Evolutionary conservation across 768 basidiomycete species (phyloP).

Genomic region (Podaxis pistillaris): DNA sequence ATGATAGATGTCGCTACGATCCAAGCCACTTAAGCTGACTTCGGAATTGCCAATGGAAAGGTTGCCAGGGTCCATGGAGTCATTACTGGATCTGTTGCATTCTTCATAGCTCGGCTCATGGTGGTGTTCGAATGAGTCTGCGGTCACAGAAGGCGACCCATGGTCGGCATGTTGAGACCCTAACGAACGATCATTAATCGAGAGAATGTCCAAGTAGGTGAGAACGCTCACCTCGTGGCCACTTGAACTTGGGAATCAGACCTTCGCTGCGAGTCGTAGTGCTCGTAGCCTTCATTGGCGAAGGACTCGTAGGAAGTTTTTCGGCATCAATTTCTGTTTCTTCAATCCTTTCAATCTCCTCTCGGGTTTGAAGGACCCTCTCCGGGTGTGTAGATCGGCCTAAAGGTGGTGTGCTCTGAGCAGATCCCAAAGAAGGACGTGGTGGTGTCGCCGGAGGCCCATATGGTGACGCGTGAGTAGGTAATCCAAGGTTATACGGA

Average conservation of each 20-base stretch:
- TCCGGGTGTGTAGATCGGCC: conserved; percentile 36
- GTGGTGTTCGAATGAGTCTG: conserved; percentile 25
- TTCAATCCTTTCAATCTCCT: conserved; percentile 24
- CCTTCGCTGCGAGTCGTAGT: conserved; percentile 21
- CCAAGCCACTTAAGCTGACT: conserved; percentile 21
- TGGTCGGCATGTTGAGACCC: conserved; percentile 13
- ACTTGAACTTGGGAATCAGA: conserved; percentile 31
- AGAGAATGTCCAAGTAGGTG: background rate
- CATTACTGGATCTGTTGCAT: conserved; percentile 21
- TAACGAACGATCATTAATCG: conserved; percentile 14
- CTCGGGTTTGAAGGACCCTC: conserved; percentile 25
- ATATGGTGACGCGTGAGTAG: conserved; percentile 32
- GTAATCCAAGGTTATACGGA: conserved; percentile 28
- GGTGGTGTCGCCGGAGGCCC: conserved; percentile 35
- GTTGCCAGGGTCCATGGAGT: conserved; percentile 27
- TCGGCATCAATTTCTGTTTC: conserved; percentile 28
- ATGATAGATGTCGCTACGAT: conserved; percentile 9
- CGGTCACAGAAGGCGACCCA: conserved; percentile 19
- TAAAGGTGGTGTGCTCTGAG: conserved; percentile 36
- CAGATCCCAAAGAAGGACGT: conserved; percentile 28
- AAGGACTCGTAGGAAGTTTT: conserved; percentile 34
- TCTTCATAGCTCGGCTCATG: conserved; percentile 25
- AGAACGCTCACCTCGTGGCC: conserved; percentile 23
- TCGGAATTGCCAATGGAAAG: conserved; percentile 29
- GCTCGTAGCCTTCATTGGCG: conserved; percentile 31